Conservation (phyloP, 345 rosid genomes). For the Conringia planisiliqua region DNA sequence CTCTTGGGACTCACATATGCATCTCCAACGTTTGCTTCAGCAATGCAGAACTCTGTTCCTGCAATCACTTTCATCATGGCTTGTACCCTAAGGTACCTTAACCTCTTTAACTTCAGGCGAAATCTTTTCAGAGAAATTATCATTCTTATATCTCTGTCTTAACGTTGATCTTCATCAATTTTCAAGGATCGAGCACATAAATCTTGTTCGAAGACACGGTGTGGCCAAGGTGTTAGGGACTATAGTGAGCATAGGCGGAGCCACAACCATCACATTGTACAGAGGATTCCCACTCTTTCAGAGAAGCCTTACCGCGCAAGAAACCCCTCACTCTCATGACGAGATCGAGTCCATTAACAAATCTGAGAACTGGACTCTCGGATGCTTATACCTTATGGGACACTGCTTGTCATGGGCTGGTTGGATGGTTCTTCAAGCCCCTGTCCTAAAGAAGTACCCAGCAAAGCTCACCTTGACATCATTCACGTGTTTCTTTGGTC, state of each 20-base stretch:
- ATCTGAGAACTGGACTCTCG: constrained; percentile 56
- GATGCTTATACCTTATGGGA: constrained; percentile 56
- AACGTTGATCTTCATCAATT: not conserved
- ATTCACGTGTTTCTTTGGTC: constrained; percentile 68
- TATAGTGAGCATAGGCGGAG: constrained; percentile 62
- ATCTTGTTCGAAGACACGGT: constrained; percentile 51
- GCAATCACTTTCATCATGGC: constrained; percentile 88
- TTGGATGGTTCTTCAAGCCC: constrained; percentile 82
- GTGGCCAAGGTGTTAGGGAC: constrained; percentile 62
- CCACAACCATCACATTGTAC: constrained; percentile 63
- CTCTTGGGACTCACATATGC: constrained; percentile 62
- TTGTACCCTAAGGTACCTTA: constrained; percentile 50
- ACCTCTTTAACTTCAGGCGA: not conserved
- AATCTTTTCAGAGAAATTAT: not conserved
- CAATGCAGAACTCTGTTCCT: constrained; percentile 80
- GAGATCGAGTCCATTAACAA: constrained; percentile 22
- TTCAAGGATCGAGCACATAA: constrained; percentile 53
- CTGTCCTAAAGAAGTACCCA: constrained; percentile 65
- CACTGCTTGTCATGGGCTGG: constrained; percentile 82
- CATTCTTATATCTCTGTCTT: not conserved
- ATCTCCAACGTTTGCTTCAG: constrained; percentile 76
- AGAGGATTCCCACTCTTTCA: constrained; percentile 62
- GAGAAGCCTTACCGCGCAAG: constrained; percentile 17
- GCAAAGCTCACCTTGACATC: constrained; percentile 74
- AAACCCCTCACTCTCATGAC: not conserved